Percentiles rank a stretch among this genome's conserved stretches.
Evolutionary conservation across 2,329 filamentous ascomycete species (phyloP).

Genomic region (Cladosporium sp.): DNA sequence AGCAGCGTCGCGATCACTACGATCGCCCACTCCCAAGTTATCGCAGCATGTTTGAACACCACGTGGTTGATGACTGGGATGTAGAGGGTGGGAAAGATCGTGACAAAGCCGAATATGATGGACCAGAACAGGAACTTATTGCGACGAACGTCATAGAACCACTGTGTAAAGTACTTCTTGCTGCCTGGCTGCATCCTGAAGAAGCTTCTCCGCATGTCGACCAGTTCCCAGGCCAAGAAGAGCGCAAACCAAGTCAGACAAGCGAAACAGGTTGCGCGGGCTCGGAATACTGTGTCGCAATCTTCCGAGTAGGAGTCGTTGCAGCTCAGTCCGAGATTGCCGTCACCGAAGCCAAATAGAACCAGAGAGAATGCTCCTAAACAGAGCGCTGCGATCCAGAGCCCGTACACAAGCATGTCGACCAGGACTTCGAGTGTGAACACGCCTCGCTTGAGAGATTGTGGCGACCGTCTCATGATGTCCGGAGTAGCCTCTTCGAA

Average conservation of each 20-base stretch:
- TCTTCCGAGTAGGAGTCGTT: conserved; percentile 53
- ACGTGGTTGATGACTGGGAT: conserved; percentile 63
- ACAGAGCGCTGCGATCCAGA: conserved; percentile 70
- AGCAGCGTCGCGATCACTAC: conserved; percentile 59
- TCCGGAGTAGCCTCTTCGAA: conserved; percentile 71
- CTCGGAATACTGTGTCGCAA: conserved; percentile 66
- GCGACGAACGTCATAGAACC: conserved; percentile 61
- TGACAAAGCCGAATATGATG: conserved; percentile 41
- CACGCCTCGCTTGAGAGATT: conserved; percentile 62
- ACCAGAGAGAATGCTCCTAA: conserved; percentile 61
- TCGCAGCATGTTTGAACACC: conserved; percentile 63
- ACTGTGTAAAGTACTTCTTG: conserved; percentile 60
- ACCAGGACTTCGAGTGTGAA: conserved; percentile 74
- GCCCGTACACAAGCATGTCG: conserved; percentile 75
- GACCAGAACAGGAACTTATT: conserved; percentile 61
- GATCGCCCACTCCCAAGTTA: conserved; percentile 67
- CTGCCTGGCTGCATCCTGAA: conserved; percentile 67
- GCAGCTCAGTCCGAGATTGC: conserved; percentile 52
- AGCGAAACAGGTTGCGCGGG: conserved; percentile 68
- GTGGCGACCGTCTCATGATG: conserved; percentile 76
- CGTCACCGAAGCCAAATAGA: conserved; percentile 56
- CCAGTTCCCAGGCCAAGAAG: conserved; percentile 75
- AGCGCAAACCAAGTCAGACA: conserved; percentile 73
- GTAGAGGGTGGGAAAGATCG: conserved; percentile 51
- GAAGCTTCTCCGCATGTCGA: conserved; percentile 67